A percentile compares a stretch with the other conserved stretches of the same genome.
Conservation (phyloP, 768 basidiomycete genomes). For the Tulasnella sp. region DNA sequence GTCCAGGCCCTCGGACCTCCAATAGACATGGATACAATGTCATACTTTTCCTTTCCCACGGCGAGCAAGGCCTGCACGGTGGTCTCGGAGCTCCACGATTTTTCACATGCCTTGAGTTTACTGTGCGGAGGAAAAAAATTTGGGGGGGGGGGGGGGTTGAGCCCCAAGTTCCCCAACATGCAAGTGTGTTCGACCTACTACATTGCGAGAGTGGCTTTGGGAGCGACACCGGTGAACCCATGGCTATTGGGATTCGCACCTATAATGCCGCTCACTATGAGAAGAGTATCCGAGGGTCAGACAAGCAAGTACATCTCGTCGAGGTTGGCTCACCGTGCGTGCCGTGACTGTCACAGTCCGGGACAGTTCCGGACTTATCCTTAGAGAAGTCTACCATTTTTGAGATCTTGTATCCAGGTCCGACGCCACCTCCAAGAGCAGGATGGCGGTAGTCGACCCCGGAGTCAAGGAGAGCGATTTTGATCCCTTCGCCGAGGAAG, state of each 20-base stretch:
- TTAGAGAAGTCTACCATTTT: constrained; percentile 32
- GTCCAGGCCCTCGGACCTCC: not conserved
- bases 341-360: constrained; percentile 42
- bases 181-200: not conserved
- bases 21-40: constrained; percentile 28
- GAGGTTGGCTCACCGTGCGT: constrained; percentile 49
- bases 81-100: not conserved
- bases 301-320: not conserved
- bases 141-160: no score
- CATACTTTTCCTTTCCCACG: not conserved
- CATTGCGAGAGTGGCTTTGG: constrained; percentile 53
- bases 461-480: constrained; percentile 30
- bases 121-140: no score
- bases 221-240: constrained; percentile 73
- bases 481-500: constrained; percentile 29
- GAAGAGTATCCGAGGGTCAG: not conserved
- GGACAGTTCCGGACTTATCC: no score
- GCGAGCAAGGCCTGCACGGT: not conserved
- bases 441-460: constrained; percentile 35
- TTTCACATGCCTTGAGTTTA: no score
- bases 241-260: constrained; percentile 42
- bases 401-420: constrained; percentile 29
- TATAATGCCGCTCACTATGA: not conserved
- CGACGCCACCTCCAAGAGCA: constrained; percentile 30
- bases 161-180: no score